Evolutionary conservation across 1,284 basidiomycete species (phyloP).

Genomic region (Sanghuangporus weigelae): DNA sequence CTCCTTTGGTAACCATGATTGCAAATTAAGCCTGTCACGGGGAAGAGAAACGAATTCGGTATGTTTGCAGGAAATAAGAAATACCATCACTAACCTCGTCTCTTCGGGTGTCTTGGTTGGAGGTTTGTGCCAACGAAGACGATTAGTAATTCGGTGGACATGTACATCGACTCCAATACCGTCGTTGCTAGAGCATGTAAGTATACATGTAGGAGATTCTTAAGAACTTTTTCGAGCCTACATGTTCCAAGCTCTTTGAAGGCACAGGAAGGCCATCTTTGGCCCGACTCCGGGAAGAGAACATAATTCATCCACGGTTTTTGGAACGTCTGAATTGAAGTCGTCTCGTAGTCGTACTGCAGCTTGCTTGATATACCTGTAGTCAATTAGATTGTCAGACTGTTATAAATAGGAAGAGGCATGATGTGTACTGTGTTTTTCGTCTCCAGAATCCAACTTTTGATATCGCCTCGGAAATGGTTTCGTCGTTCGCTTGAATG

Average conservation of each 20-base stretch:
- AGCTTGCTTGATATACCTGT: constrained; percentile 70
- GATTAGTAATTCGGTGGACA: constrained; percentile 92
- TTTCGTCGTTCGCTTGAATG: constrained; percentile 54
- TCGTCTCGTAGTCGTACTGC: constrained; percentile 64
- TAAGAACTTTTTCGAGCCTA: constrained; percentile 30
- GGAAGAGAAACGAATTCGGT: neutral
- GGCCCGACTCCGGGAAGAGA: constrained; percentile 85
- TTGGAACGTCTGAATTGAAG: constrained; percentile 78
- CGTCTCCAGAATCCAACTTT: constrained; percentile 94
- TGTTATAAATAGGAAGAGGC: neutral
- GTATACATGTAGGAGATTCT: neutral
- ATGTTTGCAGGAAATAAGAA: neutral
- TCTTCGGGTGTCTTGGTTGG: constrained; percentile 85
- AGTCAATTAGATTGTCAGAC: neutral
- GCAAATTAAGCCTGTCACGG: constrained; percentile 64
- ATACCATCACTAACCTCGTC: constrained; percentile 53
- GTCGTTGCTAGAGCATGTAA: constrained; percentile 55
- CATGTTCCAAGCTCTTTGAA: constrained; percentile 86
- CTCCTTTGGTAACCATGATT: constrained; percentile 85
- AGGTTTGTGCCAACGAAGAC: constrained; percentile 85
- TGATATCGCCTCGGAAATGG: constrained; percentile 70
- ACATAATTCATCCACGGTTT: constrained; percentile 81
- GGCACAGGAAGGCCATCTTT: constrained; percentile 85
- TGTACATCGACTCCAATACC: constrained; percentile 97
- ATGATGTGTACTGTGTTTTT: constrained; percentile 62